phyloP scores from a whole-genome alignment of 768 basidiomycete species.

The Ramaria rubella region DNA sequence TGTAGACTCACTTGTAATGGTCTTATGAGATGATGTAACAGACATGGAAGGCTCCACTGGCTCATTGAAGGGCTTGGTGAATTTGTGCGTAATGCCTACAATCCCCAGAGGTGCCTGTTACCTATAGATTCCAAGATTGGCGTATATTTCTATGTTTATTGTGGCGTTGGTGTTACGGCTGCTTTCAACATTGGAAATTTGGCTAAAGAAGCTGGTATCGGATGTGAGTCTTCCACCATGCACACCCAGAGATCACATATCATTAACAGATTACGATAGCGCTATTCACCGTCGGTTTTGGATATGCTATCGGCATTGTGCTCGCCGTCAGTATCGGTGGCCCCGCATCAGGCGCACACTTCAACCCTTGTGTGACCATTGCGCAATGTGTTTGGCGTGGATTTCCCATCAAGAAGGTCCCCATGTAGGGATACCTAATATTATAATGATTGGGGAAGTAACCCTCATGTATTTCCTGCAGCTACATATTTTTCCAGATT shows the following conservation, averaged over 20 bases:
- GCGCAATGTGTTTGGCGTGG: constrained; percentile 20
- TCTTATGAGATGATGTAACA: neutral
- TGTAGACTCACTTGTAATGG: neutral
- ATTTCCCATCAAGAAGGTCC: constrained; percentile 21
- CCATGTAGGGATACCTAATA: constrained; percentile 6
- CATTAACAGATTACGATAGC: constrained; percentile 28
- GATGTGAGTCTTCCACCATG: constrained; percentile 36
- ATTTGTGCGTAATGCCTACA: constrained; percentile 31
- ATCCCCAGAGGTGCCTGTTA: neutral
- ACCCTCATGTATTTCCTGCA: neutral
- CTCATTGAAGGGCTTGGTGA: constrained; percentile 57
- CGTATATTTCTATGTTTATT: constrained; percentile 54
- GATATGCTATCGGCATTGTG: constrained; percentile 53
- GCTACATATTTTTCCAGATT: constrained; percentile 5
- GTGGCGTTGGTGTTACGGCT: constrained; percentile 52
- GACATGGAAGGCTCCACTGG: constrained; percentile 41
- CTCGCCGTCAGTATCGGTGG: constrained; percentile 49
- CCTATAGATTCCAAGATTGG: constrained; percentile 36
- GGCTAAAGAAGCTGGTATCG: constrained; percentile 34
- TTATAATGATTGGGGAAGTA: neutral
- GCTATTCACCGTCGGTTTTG: constrained; percentile 49
- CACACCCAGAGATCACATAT: neutral
- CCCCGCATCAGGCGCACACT: constrained; percentile 55
- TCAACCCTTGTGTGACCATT: constrained; percentile 43
- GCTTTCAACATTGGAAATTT: constrained; percentile 44